phyloP scores from a whole-genome alignment of 768 basidiomycete genomes.

The Leccinum obscurum region DNA sequence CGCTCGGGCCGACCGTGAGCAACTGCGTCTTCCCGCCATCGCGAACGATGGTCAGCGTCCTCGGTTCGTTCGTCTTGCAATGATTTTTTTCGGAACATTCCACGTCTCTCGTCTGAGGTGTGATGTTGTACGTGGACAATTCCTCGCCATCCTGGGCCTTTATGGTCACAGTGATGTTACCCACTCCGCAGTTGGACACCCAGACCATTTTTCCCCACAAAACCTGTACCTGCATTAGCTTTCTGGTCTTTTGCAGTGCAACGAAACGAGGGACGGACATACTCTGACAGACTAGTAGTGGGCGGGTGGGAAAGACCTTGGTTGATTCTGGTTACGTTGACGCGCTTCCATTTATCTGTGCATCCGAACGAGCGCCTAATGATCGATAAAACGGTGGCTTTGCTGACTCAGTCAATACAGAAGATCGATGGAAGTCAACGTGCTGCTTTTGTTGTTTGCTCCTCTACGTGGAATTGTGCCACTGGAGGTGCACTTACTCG shows the following conservation, averaged over 20 bases:
- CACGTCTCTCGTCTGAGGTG: not conserved
- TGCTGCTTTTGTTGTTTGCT: not conserved
- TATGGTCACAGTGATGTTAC: constrained; percentile 2
- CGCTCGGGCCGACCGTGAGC: constrained; percentile 14
- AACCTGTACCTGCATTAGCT: not conserved
- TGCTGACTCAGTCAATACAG: not conserved
- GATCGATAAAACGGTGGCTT: not conserved
- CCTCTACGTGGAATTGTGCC: not conserved
- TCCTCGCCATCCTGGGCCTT: constrained; percentile 8
- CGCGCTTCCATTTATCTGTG: not conserved
- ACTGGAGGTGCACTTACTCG: not conserved
- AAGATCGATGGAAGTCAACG: not conserved
- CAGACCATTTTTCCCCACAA: constrained; percentile 14
- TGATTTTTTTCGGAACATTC: constrained; percentile 7
- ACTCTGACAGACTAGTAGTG: not conserved
- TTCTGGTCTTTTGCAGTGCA: not conserved
- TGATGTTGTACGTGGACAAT: not conserved
- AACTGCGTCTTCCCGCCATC: constrained; percentile 12
- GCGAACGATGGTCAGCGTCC: constrained; percentile 10
- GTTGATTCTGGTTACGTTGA: not conserved
- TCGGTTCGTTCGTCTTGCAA: constrained; percentile 8
- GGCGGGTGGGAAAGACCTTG: not conserved
- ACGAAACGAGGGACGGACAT: not conserved
- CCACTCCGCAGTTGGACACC: constrained; percentile 12
- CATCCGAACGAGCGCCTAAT: not conserved